phyloP scores from a whole-genome alignment of 116 monocot species.

The Dioscorea cayenensis region DNA sequence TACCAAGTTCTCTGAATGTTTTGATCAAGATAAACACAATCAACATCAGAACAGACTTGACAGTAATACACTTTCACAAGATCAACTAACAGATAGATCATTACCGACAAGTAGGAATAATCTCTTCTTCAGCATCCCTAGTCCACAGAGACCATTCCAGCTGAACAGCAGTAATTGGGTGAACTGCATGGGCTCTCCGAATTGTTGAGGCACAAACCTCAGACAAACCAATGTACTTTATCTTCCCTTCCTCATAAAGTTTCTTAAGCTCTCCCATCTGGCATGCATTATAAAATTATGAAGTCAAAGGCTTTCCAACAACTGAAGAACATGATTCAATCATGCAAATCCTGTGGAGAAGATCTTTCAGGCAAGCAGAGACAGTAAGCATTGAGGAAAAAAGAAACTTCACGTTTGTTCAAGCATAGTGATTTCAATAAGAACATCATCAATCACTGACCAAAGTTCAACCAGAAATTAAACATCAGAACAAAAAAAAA shows the following conservation, averaged over 20 bases:
- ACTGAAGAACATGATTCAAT: too few relatives aligned
- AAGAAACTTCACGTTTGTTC: too few relatives aligned
- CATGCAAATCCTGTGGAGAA: too few relatives aligned
- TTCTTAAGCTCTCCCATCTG: slow-evolving; percentile 81
- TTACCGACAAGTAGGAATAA: slow-evolving; percentile 74
- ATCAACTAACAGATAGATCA: background rate
- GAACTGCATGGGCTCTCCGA: slow-evolving; percentile 65
- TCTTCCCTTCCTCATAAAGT: slow-evolving; percentile 64
- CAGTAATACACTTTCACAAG: background rate
- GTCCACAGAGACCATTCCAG: slow-evolving; percentile 72
- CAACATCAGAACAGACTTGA: background rate
- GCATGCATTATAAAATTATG: background rate
- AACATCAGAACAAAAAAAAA: too few relatives aligned
- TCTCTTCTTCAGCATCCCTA: slow-evolving; percentile 59
- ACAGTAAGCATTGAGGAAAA: too few relatives aligned
- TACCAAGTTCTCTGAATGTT: slow-evolving; percentile 67
- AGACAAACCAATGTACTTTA: slow-evolving; percentile 70
- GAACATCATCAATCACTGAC: too few relatives aligned
- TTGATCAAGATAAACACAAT: background rate
- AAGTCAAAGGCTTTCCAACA: background rate
- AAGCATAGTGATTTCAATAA: too few relatives aligned
- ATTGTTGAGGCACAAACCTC: slow-evolving; percentile 68
- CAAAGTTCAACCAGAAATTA: too few relatives aligned
- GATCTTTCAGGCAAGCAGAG: too few relatives aligned
- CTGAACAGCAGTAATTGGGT: slow-evolving; percentile 64